Base-by-base conservation (phyloP, 2,329 filamentous ascomycete genomes). In the Scortechinia acanthostroma region DNA sequence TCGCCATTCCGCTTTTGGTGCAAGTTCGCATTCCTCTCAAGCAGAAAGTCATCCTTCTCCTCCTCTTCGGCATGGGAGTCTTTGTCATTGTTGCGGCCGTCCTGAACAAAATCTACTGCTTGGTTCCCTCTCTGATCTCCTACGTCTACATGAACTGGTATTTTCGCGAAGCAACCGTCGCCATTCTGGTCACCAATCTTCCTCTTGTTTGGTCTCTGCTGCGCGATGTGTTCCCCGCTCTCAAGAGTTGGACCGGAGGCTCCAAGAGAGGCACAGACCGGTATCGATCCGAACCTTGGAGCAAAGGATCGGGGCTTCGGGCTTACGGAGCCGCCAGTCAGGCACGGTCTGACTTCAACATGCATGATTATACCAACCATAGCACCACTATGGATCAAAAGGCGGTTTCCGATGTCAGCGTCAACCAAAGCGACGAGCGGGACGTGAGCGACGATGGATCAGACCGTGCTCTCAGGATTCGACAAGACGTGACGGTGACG, bases 191-290 rank as follows among this genome's bases (percentile, higher is more conserved):
- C 6, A 65, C 71, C 49, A 78, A 77, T 51, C 58, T 77, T 2
- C 74, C 74, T 1, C 62, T 70, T 42, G 67, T 75, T 45, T 78
- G 73, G 72, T 66, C 71, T 1, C 61, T 77, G 14, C 53, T 76
- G 40, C 65, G 69, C 21, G 63, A 69, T 43, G 54, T 63, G 45
- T 62, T 70, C 51, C 50, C 50, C 6, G 21, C 40, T 19, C 42
- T 48, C 45, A 47, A 23, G 42, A 43, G 22, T 15, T 43, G 42
- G 42, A 43, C 42, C 20, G 22, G 19, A 13, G 42, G 42, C 21
- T 64, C 61, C 6, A 60, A 55, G 44, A 53, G 55, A 21, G 53
- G 47, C 16, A 58, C 60, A 6, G 58, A 62, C 19, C 55, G 57
- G 37, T 62, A 63, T 51, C 54, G 54, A 37, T 59, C 55, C 5